phyloP scores from a whole-genome alignment of 805 yeast species.

The Saccharomycopsis oosterbeekiorum region DNA sequence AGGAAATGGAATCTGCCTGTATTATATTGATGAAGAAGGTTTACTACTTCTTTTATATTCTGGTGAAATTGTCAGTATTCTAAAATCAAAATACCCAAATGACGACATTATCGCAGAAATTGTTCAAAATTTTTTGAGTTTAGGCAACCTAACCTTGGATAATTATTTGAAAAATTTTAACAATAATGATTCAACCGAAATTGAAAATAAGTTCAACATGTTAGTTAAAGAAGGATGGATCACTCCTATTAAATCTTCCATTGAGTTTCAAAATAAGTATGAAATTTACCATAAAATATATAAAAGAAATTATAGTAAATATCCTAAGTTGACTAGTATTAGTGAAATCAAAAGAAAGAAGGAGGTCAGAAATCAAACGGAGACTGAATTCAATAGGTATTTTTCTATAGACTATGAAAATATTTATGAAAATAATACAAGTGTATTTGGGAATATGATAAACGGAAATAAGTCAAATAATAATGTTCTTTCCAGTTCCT shows the following conservation, averaged over 20 bases:
- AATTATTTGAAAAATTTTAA: constrained; percentile 35
- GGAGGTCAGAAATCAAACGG: constrained; percentile 49
- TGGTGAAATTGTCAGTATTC: constrained; percentile 58
- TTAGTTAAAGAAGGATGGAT: constrained; percentile 44
- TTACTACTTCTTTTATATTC: constrained; percentile 55
- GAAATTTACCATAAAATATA: constrained; percentile 29
- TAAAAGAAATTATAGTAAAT: constrained; percentile 29
- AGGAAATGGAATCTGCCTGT: constrained; percentile 30
- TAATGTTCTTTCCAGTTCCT: background rate
- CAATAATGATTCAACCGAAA: constrained; percentile 19
- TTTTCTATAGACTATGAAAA: constrained; percentile 26
- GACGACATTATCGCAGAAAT: constrained; percentile 43
- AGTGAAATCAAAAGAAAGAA: constrained; percentile 48
- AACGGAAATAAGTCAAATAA: constrained; percentile 19
- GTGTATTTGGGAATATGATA: constrained; percentile 5
- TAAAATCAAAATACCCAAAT: constrained; percentile 31
- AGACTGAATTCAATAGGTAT: constrained; percentile 28
- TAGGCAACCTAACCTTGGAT: constrained; percentile 53
- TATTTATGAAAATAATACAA: constrained; percentile 19
- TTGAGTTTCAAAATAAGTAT: constrained; percentile 25
- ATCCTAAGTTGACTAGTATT: constrained; percentile 31
- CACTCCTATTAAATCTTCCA: constrained; percentile 31
- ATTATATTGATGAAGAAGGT: constrained; percentile 57
- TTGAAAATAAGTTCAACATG: constrained; percentile 32
- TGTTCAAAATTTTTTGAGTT: constrained; percentile 56